A percentile compares a stretch with the other conserved stretches of the same genome.
Conservation (phyloP, 73 alveolate species). For the Breviolum minutum region DNA sequence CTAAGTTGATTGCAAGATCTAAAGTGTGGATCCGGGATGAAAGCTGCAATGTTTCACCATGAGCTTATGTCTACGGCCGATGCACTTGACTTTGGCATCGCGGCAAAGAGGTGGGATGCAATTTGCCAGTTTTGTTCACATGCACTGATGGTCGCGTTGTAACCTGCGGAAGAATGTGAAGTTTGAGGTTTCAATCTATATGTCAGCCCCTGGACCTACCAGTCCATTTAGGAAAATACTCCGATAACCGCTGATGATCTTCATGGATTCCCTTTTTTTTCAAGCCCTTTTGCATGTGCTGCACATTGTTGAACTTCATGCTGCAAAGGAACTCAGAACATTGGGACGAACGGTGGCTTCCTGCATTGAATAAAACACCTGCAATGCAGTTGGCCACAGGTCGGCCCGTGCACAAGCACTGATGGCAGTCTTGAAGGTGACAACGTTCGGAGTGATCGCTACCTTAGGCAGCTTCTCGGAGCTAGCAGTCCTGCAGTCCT, state of each 20-base stretch:
- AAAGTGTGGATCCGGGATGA: too few relatives aligned
- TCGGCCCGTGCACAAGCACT: conserved; percentile 55
- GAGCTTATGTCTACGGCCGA: neutral
- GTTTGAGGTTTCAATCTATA: too few relatives aligned
- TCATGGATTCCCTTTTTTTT: too few relatives aligned
- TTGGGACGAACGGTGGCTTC: neutral
- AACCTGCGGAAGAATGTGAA: neutral
- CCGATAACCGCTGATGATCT: too few relatives aligned
- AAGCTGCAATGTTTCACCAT: too few relatives aligned
- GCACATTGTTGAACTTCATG: neutral
- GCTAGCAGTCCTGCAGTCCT: neutral
- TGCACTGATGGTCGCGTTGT: conserved; percentile 54
- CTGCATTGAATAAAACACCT: conserved; percentile 20
- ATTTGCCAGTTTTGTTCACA: conserved; percentile 55
- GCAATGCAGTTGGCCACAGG: conserved; percentile 39
- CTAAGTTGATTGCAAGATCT: too few relatives aligned
- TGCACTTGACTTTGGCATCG: conserved; percentile 2
- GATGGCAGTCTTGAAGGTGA: conserved; percentile 68
- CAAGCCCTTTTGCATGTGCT: too few relatives aligned
- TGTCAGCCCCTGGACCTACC: too few relatives aligned
- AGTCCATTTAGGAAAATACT: too few relatives aligned
- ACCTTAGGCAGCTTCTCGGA: neutral
- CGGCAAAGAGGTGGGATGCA: conserved; percentile 17
- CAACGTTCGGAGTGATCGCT: conserved; percentile 4
- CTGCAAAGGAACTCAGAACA: neutral